Base-by-base conservation (phyloP, 305 asterid species). In the Fraxinus albicans region DNA sequence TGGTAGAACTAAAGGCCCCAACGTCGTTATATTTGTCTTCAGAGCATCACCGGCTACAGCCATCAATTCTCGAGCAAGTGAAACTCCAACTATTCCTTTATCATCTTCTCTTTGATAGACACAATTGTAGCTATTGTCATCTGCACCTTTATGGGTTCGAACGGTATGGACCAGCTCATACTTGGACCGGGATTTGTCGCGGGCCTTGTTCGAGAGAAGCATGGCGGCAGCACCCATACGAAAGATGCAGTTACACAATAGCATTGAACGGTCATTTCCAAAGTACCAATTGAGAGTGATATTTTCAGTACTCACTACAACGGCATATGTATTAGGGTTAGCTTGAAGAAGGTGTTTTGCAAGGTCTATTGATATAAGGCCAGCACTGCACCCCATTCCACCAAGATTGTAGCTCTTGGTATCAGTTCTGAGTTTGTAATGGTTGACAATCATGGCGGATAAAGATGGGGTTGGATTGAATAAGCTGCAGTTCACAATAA, bases 381-480 rank as follows among this genome's bases (percentile, higher is more conserved):
- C 80, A 12, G 80, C 80, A 27, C 80, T 77, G 69, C 80, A 69
- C 8, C 75, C 75, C 75, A 69, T 69, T 69, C 75, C 75, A 4
- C 75, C 75, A 27, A 69, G 75, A 77, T 77, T 77, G 80, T 77
- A 77, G 67, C 80, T 77, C 40, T 25, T 23, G 25, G 31, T 77
- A 15, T 77, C 70, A 31, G 80, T 17, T 27, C 80, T 25, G 13
- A 77, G 80, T 34, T 77, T 77, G 67, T 77, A 77, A 25, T 77
- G 80, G 25, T 77, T 77, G 12, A 77, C 80, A 15, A 77, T 77
- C 80, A 77, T 77, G 69, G 80, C 25, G 40, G 80, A 77, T 17
- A 77, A 12, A 25, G 80, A 77, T 5, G 80, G 80, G 65, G 80
- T 77, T 25, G 80, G 80, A 47, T 77, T 77, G 80, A 77, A 77